phyloP scores from a whole-genome alignment of 2,329 filamentous ascomycete species.

The Fusarium duplospermum region DNA sequence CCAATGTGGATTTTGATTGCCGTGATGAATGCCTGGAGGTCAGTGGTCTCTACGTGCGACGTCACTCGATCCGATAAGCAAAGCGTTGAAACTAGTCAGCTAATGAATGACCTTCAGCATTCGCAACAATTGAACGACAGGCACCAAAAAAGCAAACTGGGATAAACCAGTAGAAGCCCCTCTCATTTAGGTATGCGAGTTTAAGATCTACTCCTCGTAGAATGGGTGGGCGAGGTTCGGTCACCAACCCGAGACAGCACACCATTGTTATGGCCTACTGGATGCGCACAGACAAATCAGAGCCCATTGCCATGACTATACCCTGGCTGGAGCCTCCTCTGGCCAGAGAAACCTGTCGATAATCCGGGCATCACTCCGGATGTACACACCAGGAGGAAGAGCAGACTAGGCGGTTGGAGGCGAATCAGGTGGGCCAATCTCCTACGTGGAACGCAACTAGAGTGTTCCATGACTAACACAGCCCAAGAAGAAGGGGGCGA shows the following conservation, averaged over 20 bases:
- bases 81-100: neutral
- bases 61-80: neutral
- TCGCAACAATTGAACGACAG: neutral
- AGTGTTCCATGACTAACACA: neutral
- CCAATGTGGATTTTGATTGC: neutral
- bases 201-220: neutral
- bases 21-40: neutral
- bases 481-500: neutral
- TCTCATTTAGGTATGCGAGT: neutral
- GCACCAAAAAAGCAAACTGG: neutral
- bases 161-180: neutral
- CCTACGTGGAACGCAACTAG: neutral
- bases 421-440: neutral
- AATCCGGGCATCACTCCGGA: neutral
- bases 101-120: neutral
- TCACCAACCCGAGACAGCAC: neutral
- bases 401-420: neutral
- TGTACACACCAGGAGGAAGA: neutral
- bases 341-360: neutral
- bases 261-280: neutral
- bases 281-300: neutral
- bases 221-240: neutral
- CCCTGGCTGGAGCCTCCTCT: neutral
- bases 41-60: neutral
- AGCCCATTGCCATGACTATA: neutral